Evolutionary conservation across 108 stramenopile species (phyloP), one percentile per base, ranked within the genome.

Genomic region (Skeletonema menzelii): DNA sequence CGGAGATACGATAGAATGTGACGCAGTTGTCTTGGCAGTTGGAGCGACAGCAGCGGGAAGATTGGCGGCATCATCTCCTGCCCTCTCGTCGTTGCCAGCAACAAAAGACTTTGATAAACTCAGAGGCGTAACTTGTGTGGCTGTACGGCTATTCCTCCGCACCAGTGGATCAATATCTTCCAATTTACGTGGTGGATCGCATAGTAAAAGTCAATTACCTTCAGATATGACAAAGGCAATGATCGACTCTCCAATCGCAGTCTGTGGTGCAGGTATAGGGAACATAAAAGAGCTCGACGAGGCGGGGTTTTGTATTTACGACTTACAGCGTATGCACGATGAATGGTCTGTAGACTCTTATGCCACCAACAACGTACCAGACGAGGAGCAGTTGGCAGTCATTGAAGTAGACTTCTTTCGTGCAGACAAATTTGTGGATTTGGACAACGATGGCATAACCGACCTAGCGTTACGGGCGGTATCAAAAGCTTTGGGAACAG

Each of bases 331-430:
- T 13, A 85, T 94, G 75, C 93, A 94, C 11, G 87, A 89, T 67
- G 79, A 89, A 59, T 79, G 84, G 65, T 49, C 70, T 60, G 57
- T 68, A 8, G 46, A 73, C 46, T 68, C 47, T 40, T 70, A 77
- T 28, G 20, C 38, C 3, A 38, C 63, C 24, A 46, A 57, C 27
- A 22, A 56, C 19, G 49, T 67, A 59, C 44, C 32, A 24, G 34
- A 26, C 19, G 38, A 38, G 19, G 60, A 70, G 47, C 85, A 73
- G 26, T 64, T 82, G 17, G 79, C 77, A 13, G 84, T 77, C 24
- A 67, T 91, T n/a, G 93, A 94, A 61, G 86, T 94, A 19, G 93
- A 94, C 56, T 91, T 92, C 66, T 94, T 86, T 63, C 86, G 93
- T 11, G 93, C 93, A 14, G 83, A 90, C 80, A 69, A 55, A 26